Evolutionary conservation across 2,329 filamentous ascomycete species (phyloP).

Genomic region (Dactylonectria estremocensis): DNA sequence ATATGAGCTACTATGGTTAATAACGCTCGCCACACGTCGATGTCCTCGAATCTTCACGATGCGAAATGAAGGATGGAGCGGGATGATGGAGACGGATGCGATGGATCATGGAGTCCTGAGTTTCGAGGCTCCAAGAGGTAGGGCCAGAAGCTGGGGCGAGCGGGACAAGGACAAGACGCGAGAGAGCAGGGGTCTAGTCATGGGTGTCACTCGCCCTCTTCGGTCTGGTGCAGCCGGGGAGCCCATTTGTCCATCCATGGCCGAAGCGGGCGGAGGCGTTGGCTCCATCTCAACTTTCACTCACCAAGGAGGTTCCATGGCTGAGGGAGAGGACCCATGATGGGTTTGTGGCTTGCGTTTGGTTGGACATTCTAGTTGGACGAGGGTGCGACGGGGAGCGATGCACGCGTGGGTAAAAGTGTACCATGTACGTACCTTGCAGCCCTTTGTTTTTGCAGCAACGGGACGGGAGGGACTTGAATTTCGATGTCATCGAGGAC

Average conservation of each 20-base stretch:
- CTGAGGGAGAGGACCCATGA: conserved; percentile 29
- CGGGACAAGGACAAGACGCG: conserved; percentile 26
- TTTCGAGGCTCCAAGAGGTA: conserved; percentile 10
- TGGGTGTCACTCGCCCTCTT: conserved; percentile 33
- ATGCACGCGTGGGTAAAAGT: conserved; percentile 23
- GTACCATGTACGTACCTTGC: not conserved
- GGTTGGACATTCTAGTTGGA: conserved; percentile 25
- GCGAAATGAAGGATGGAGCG: conserved; percentile 15
- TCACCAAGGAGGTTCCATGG: conserved; percentile 26
- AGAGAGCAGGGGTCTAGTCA: conserved; percentile 35
- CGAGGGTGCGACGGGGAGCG: conserved; percentile 16
- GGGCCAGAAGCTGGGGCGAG: conserved; percentile 27
- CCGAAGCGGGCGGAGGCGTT: conserved; percentile 31
- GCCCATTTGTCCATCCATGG: conserved; percentile 35
- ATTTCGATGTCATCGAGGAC: conserved; percentile 18
- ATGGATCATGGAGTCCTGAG: conserved; percentile 4
- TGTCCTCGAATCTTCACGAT: conserved; percentile 8
- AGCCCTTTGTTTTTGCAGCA: conserved; percentile 6
- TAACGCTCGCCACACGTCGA: conserved; percentile 7
- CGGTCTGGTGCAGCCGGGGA: conserved; percentile 30
- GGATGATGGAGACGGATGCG: conserved; percentile 13
- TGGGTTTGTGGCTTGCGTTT: conserved; percentile 14
- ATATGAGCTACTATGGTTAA: not conserved
- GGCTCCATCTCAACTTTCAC: not conserved
- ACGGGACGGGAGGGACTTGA: conserved; percentile 11